A percentile compares a stretch with the other conserved stretches of the same genome.
Evolutionary conservation across 108 stramenopile species (phyloP).

Genomic region (Hondaea fermentalgiana): DNA sequence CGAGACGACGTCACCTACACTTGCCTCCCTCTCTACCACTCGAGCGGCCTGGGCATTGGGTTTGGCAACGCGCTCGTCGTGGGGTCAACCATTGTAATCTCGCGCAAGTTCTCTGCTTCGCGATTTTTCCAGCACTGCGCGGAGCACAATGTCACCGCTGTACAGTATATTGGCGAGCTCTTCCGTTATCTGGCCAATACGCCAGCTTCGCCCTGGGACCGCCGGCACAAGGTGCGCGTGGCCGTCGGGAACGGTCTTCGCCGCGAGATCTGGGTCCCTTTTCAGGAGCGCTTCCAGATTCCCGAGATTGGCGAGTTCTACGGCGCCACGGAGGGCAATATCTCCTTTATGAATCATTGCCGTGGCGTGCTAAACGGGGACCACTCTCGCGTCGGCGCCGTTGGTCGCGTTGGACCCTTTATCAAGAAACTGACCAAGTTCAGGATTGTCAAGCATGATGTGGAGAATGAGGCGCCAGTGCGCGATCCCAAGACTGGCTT

Average conservation of each 20-base stretch:
- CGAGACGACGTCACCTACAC: constrained; percentile 33
- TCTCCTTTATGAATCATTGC: background rate
- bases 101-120: constrained; percentile 37
- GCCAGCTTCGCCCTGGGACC: background rate
- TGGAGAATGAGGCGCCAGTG: constrained; percentile 27
- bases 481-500: constrained; percentile 29
- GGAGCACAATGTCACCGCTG: constrained; percentile 24
- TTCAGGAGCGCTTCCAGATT: constrained; percentile 35
- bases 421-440: background rate
- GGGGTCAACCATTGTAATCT: constrained; percentile 30
- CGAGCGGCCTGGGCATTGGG: constrained; percentile 40
- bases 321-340: constrained; percentile 51
- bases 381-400: constrained; percentile 21
- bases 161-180: constrained; percentile 56
- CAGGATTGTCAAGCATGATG: constrained; percentile 28
- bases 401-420: constrained; percentile 43
- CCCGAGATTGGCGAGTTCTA: constrained; percentile 46
- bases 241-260: constrained; percentile 56
- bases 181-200: constrained; percentile 33
- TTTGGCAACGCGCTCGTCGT: background rate
- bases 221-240: constrained; percentile 24
- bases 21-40: constrained; percentile 49
- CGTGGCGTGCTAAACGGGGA: background rate
- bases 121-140: constrained; percentile 34
- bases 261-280: constrained; percentile 43